phyloP scores from a whole-genome alignment of 148 eudicot genomes.

The Dianthus caryophyllus region DNA sequence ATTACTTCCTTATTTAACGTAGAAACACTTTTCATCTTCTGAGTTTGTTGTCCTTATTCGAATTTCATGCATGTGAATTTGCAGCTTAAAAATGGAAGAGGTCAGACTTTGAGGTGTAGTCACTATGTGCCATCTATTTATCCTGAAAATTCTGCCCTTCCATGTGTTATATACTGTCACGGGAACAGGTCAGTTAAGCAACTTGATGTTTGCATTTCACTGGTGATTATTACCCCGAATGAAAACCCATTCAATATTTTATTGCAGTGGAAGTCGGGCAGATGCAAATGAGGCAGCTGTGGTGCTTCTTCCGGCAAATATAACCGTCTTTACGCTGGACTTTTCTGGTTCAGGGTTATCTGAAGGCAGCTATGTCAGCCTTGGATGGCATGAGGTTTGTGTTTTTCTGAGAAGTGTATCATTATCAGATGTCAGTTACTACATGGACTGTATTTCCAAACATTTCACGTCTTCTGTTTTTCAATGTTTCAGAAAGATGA shows the following conservation, averaged over 20 bases:
- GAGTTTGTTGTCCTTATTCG: not conserved
- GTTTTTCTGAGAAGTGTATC: not conserved
- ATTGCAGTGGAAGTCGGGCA: slow-evolving; percentile 79
- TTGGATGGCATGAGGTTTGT: slow-evolving; percentile 92
- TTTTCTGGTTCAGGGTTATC: slow-evolving; percentile 94
- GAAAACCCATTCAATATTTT: slow-evolving; percentile 2
- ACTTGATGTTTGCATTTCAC: slow-evolving; percentile 1
- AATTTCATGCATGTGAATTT: slow-evolving; percentile 18
- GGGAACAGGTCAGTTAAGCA: slow-evolving; percentile 63
- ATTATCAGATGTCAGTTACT: not conserved
- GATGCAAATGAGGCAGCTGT: slow-evolving; percentile 95
- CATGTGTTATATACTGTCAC: slow-evolving; percentile 90
- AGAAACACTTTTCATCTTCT: slow-evolving; percentile 6
- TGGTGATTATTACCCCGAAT: not conserved
- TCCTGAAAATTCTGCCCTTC: slow-evolving; percentile 62
- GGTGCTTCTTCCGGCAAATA: slow-evolving; percentile 79
- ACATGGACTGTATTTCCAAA: slow-evolving; percentile 3
- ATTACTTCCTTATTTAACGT: not conserved
- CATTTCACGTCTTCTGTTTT: slow-evolving; percentile 9
- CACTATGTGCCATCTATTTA: slow-evolving; percentile 71
- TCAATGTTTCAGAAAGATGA: slow-evolving; percentile 72
- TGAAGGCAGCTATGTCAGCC: slow-evolving; percentile 85
- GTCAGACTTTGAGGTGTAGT: slow-evolving; percentile 72
- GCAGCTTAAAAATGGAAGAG: slow-evolving; percentile 79
- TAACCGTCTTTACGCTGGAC: slow-evolving; percentile 83